phyloP scores from a whole-genome alignment of 2,329 filamentous ascomycete species.

The Ophiocordyceps robertsii region DNA sequence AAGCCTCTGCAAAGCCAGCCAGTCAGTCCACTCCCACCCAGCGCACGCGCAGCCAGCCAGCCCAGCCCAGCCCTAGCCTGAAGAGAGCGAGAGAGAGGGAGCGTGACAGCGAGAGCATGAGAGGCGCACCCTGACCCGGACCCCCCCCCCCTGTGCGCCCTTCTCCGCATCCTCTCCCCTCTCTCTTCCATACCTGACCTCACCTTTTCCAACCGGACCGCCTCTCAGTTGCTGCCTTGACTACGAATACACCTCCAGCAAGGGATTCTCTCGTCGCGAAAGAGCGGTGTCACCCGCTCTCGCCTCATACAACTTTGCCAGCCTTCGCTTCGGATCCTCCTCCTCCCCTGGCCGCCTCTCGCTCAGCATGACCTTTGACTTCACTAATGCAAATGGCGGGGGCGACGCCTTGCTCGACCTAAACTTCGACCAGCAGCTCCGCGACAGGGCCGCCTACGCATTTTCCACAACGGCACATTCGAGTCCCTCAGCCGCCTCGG shows the following conservation, averaged over 20 bases:
- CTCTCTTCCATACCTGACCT: neutral
- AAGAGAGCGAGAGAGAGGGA: neutral
- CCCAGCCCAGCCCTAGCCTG: too few relatives aligned
- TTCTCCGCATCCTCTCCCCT: neutral
- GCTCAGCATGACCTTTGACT: constrained; percentile 43
- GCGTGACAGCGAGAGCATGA: neutral
- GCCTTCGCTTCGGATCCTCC: neutral
- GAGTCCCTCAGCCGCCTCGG: constrained; percentile 17
- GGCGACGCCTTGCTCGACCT: constrained; percentile 49
- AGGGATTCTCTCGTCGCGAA: neutral
- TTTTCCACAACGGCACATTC: constrained; percentile 13
- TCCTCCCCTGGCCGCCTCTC: constrained; percentile 5
- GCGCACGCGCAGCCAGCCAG: too few relatives aligned
- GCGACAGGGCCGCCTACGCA: constrained; percentile 34
- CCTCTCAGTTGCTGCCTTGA: neutral
- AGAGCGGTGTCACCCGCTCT: neutral
- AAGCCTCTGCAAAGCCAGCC: too few relatives aligned
- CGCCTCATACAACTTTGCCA: neutral
- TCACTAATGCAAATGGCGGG: constrained; percentile 36
- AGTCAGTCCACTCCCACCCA: too few relatives aligned
- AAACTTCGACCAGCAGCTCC: constrained; percentile 44
- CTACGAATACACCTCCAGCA: neutral
- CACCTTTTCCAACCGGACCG: neutral
- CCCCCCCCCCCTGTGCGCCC: neutral
- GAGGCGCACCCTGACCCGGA: neutral